phyloP scores from a whole-genome alignment of 805 yeast species.

The Schwanniomyces pseudopolymorphus region DNA sequence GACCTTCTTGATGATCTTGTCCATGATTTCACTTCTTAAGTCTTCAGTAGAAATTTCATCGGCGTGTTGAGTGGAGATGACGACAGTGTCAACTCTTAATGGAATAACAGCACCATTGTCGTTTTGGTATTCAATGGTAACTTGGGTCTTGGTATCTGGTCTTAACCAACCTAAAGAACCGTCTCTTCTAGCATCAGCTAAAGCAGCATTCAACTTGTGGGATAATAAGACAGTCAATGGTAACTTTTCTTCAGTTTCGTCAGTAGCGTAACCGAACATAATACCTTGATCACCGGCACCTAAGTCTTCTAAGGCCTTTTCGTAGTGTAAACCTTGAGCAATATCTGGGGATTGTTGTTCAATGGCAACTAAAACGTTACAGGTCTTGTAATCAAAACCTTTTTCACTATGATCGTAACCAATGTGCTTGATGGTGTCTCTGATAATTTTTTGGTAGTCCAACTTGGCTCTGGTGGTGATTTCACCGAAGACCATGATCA shows the following conservation, averaged over 20 bases:
- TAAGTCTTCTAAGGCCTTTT: constrained; percentile 90
- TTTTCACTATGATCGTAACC: constrained; percentile 95
- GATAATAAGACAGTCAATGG: constrained; percentile 94
- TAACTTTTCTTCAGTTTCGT: constrained; percentile 95
- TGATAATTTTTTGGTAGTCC: constrained; percentile 95
- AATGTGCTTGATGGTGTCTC: constrained; percentile 97
- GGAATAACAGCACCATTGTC: constrained; percentile 96
- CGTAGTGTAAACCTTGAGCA: constrained; percentile 98
- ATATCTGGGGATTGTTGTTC: constrained; percentile 99
- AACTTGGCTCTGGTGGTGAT: constrained; percentile 94
- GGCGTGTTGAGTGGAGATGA: constrained; percentile 97
- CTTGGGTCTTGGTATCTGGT: constrained; percentile 99
- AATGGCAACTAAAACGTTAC: constrained; percentile 97
- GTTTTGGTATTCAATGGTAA: constrained; percentile 92
- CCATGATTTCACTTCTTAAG: constrained; percentile 72
- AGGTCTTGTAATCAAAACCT: constrained; percentile 99
- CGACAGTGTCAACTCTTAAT: constrained; percentile 94
- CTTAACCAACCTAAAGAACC: constrained; percentile 95
- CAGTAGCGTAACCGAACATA: constrained; percentile 99
- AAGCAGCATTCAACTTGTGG: constrained; percentile 93
- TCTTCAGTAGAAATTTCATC: constrained; percentile 94
- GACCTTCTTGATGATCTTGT: constrained; percentile 86
- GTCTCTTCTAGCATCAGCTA: constrained; percentile 96
- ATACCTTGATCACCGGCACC: constrained; percentile 99
- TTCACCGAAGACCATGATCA: constrained; percentile 99